Evolutionary conservation across 73 alveolate species (phyloP).

Genomic region (Strombidium stylifer): DNA sequence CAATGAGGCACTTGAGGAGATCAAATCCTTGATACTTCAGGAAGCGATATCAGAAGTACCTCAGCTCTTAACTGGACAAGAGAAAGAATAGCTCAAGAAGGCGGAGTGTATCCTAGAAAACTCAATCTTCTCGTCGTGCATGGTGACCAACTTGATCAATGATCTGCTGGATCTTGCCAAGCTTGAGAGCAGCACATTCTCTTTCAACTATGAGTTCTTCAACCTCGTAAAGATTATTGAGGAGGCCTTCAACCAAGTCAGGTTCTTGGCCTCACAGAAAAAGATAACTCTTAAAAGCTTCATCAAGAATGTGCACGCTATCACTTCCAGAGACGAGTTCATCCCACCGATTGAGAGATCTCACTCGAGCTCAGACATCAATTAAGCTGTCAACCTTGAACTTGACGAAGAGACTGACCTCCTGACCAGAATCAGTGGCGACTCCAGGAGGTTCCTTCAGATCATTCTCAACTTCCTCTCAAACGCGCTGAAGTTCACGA

Average conservation of each 20-base stretch:
- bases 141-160: no score
- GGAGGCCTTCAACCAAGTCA: not conserved
- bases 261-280: not conserved
- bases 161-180: no score
- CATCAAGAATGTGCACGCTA: not conserved
- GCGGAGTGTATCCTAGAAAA: no score
- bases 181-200: no score
- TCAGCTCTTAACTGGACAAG: no score
- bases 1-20: no score
- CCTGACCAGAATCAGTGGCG: not conserved
- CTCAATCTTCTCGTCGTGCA: no score
- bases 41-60: no score
- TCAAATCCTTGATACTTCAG: no score
- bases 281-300: not conserved
- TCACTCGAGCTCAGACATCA: not conserved
- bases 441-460: not conserved
- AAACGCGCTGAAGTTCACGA: no score
- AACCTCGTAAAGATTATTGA: not conserved
- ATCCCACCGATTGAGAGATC: not conserved
- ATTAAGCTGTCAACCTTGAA: constrained; percentile 1
- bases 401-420: not conserved
- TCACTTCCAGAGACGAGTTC: not conserved
- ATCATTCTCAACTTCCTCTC: no score
- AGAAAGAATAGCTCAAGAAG: no score
- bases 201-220: not conserved